A percentile compares a stretch with the other conserved stretches of the same genome.
Evolutionary conservation across 176 grass and related monocot genomes (phyloP).

Genomic region (Eragrostis curvula): DNA sequence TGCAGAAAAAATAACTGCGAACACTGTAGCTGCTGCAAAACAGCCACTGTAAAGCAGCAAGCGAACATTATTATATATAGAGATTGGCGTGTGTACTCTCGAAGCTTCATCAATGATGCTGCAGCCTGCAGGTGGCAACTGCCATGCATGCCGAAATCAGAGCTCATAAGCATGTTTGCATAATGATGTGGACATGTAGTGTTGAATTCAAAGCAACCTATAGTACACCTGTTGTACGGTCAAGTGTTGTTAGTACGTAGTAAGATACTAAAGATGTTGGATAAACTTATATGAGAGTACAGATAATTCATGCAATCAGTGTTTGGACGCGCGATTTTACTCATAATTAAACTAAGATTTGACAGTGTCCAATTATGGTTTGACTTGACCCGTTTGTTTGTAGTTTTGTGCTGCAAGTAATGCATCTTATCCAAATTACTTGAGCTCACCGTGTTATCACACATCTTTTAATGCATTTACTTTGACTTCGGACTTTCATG

Average conservation of each 20-base stretch:
- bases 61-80: no score
- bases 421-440: not conserved
- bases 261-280: no score
- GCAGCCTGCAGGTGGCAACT: no score
- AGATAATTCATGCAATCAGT: not conserved
- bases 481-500: not conserved
- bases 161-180: not conserved
- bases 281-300: no score
- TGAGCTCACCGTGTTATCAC: not conserved
- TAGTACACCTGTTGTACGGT: not conserved
- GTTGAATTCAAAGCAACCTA: not conserved
- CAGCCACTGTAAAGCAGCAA: no score
- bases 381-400: not conserved
- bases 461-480: not conserved
- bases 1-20: no score
- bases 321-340: not conserved
- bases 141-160: no score
- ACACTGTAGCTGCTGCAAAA: no score
- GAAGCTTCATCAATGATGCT: not conserved
- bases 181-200: not conserved
- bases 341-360: not conserved
- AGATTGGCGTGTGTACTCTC: not conserved
- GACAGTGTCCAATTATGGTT: not conserved
- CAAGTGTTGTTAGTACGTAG: not conserved
- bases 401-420: not conserved